These are phyloP conservation scores for Zygoascus tannicola DNA, from an alignment of 805 yeast genomes.

Conservation along the genomic window DNA sequence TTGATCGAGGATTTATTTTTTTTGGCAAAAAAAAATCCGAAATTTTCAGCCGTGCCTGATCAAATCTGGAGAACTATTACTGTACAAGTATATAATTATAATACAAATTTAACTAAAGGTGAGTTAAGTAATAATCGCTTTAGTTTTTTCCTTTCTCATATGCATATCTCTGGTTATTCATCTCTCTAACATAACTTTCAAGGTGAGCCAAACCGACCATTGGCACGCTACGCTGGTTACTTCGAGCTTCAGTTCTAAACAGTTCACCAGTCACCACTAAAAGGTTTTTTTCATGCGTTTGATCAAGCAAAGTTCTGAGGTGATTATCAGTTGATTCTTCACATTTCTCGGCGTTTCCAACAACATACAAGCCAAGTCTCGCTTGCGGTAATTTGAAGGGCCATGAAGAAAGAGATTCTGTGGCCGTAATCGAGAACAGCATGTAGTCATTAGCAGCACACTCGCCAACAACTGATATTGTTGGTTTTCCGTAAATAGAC, in stretches of 20 bases:
- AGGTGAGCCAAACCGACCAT: slow-evolving; percentile 28
- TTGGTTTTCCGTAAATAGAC: slow-evolving; percentile 27
- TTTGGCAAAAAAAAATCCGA: neutral
- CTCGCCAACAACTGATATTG: slow-evolving; percentile 25
- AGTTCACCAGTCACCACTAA: slow-evolving; percentile 26
- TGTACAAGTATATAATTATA: too few species aligned
- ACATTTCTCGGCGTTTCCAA: slow-evolving; percentile 19
- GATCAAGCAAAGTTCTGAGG: neutral
- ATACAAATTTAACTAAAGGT: too few species aligned
- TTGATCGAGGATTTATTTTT: neutral
- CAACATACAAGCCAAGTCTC: slow-evolving; percentile 29
- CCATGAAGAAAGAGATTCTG: slow-evolving; percentile 21
- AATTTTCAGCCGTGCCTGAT: neutral
- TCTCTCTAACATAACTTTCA: slow-evolving; percentile 27
- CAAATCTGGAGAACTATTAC: neutral
- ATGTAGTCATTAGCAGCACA: slow-evolving; percentile 26
- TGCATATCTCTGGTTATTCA: slow-evolving; percentile 21
- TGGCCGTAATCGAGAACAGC: slow-evolving; percentile 31
- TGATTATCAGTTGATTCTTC: neutral
- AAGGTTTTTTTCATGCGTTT: slow-evolving; percentile 9
- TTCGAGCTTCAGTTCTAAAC: slow-evolving; percentile 16
- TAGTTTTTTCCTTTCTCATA: slow-evolving; percentile 10
- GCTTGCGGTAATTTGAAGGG: slow-evolving; percentile 22
- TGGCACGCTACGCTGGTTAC: slow-evolving; percentile 13
- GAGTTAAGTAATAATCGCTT: too few species aligned